These are phyloP conservation scores for Venturia asperata DNA, from an alignment of 2,329 filamentous ascomycete species.

Conservation along the genomic window DNA sequence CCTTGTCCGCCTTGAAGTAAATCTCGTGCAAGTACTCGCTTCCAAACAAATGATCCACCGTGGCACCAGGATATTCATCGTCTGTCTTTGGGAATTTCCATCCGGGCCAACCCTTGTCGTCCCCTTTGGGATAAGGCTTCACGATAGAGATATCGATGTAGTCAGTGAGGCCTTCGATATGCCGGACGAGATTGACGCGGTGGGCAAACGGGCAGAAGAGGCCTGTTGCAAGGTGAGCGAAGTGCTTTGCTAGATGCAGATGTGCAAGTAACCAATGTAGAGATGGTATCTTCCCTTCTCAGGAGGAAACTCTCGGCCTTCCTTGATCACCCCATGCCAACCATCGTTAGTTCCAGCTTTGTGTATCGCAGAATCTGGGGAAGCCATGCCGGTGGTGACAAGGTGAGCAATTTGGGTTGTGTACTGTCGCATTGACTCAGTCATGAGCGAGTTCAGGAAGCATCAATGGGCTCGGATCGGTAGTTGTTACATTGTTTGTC, in stretches of 20 bases:
- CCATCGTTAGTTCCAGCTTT: slow-evolving; percentile 15
- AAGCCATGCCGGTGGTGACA: neutral
- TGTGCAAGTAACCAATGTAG: slow-evolving; percentile 71
- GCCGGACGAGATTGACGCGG: slow-evolving; percentile 76
- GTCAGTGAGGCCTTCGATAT: slow-evolving; percentile 86
- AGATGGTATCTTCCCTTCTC: slow-evolving; percentile 91
- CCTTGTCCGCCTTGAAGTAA: slow-evolving; percentile 66
- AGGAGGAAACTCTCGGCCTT: slow-evolving; percentile 67
- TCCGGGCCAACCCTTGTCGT: slow-evolving; percentile 42
- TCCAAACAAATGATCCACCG: slow-evolving; percentile 53
- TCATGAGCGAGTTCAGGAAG: neutral
- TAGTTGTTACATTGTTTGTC: neutral
- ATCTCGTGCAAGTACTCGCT: slow-evolving; percentile 69
- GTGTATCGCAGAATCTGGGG: neutral
- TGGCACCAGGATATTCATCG: slow-evolving; percentile 52
- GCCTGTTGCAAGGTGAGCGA: neutral
- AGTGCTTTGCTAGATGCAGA: too few species aligned
- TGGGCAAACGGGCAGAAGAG: slow-evolving; percentile 82
- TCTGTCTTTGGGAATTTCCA: slow-evolving; percentile 73
- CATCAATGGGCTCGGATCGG: neutral
- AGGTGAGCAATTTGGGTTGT: slow-evolving; percentile 1
- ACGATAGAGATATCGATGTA: slow-evolving; percentile 73
- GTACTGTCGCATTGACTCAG: neutral
- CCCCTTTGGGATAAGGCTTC: slow-evolving; percentile 74
- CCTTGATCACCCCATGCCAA: slow-evolving; percentile 21